These are phyloP conservation scores for Coelastrella sp. DNA, from an alignment of 139 green algal genomes.

Conservation along the genomic window DNA sequence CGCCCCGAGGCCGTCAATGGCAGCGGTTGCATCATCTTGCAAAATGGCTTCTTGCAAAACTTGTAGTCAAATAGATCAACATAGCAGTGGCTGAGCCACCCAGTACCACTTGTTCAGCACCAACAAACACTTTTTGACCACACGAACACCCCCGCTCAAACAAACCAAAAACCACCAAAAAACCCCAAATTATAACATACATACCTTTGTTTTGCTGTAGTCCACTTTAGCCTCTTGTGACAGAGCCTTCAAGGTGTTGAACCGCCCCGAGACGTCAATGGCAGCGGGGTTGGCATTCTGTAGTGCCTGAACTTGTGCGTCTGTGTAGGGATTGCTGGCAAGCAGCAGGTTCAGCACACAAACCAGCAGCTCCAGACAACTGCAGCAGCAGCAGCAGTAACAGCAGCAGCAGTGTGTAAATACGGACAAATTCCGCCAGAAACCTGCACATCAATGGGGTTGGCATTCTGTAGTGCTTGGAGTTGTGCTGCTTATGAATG, in stretches of 20 bases:
- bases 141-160: no score
- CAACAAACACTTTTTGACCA: no score
- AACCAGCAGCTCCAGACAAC: constrained; percentile 66
- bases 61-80: no score
- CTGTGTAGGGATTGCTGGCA: constrained; percentile 24
- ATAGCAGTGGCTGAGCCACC: no score
- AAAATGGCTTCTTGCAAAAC: no score
- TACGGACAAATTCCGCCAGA: not conserved
- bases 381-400: constrained; percentile 28
- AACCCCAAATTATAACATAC: no score
- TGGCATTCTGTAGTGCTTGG: not conserved
- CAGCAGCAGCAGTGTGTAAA: not conserved
- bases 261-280: constrained; percentile 16
- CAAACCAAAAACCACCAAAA: no score
- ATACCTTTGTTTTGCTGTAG: constrained; percentile 31
- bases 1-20: no score
- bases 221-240: constrained; percentile 24
- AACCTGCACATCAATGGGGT: not conserved
- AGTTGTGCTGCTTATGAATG: constrained; percentile 4
- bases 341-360: constrained; percentile 63
- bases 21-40: no score
- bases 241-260: constrained; percentile 40
- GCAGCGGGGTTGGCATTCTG: not conserved
- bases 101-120: no score
- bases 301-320: not conserved